These are phyloP conservation scores for Dillenia turbinata DNA, from an alignment of 164 flowering plant genomes.

Conservation along the genomic window DNA sequence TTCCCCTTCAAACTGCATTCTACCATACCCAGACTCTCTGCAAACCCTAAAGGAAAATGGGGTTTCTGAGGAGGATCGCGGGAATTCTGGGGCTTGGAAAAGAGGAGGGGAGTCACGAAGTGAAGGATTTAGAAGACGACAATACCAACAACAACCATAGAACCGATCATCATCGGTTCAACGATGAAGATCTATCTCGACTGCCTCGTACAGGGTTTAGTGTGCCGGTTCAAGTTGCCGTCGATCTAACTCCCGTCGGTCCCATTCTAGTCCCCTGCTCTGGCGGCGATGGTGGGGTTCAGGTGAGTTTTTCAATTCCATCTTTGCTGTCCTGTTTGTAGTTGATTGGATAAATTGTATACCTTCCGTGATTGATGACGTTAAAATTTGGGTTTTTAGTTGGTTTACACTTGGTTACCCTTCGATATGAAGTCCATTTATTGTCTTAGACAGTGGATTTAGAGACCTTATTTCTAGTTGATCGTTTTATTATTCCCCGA, in stretches of 20 bases:
- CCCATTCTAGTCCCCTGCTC: conserved; percentile 51
- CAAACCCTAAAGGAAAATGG: conserved; percentile 23
- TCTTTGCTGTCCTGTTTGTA: background rate
- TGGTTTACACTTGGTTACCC: too few species aligned
- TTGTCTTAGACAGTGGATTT: too few species aligned
- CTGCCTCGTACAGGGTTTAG: conserved; percentile 61
- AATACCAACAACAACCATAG: conserved; percentile 19
- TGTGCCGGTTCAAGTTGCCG: conserved; percentile 67
- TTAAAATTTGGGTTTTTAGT: background rate
- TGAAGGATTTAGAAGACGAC: conserved; percentile 14
- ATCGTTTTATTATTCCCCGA: too few species aligned
- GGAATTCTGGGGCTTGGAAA: conserved; percentile 52
- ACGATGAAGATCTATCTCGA: conserved; percentile 17
- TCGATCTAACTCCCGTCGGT: conserved; percentile 43
- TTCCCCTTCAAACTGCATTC: background rate
- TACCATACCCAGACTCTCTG: background rate
- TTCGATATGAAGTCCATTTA: too few species aligned
- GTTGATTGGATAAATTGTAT: background rate
- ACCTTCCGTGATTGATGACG: background rate
- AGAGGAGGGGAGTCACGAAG: conserved; percentile 32
- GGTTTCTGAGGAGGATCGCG: conserved; percentile 47
- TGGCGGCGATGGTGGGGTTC: conserved; percentile 72
- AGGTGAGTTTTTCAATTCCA: conserved; percentile 30
- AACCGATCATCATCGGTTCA: background rate
- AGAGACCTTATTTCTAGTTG: too few species aligned